Evolutionary conservation across 331 rosid species (phyloP).

Genomic region (Cydonia oblonga): DNA sequence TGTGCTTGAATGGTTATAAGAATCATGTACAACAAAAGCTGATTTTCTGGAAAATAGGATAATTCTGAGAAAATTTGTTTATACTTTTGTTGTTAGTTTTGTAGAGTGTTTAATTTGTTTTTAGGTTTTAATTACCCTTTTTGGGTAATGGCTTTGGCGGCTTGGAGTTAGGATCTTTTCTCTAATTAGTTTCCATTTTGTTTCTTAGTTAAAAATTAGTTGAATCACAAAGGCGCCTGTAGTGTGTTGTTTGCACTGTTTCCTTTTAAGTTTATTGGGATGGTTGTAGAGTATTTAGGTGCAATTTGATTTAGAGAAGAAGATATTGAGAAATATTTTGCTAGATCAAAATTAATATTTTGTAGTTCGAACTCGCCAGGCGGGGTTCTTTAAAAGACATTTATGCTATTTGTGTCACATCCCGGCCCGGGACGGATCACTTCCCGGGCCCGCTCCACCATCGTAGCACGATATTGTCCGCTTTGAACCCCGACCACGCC

Average conservation of each 20-base stretch:
- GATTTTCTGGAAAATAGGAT: neutral
- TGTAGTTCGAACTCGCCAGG: slow-evolving; percentile 22
- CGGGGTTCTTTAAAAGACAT: slow-evolving; percentile 23
- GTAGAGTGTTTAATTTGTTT: no score
- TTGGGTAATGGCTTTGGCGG: no score
- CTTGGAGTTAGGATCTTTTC: slow-evolving; percentile 1
- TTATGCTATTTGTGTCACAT: slow-evolving; percentile 21
- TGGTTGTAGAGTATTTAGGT: slow-evolving; percentile 73
- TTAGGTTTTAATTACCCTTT: no score
- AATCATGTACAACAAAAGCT: slow-evolving; percentile 1
- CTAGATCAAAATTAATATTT: slow-evolving; percentile 34
- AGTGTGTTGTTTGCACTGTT: slow-evolving; percentile 28
- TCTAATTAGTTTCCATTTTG: slow-evolving; percentile 28
- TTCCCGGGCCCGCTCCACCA: no score
- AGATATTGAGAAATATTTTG: slow-evolving; percentile 28
- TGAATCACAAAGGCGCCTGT: slow-evolving; percentile 25
- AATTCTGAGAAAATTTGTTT: no score
- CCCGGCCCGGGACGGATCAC: no score
- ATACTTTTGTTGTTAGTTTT: no score
- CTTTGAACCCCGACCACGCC: no score
- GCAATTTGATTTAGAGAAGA: slow-evolving; percentile 61
- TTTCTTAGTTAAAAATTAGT: slow-evolving; percentile 35
- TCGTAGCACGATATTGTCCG: no score
- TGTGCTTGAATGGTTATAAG: slow-evolving; percentile 33
- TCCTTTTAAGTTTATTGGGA: slow-evolving; percentile 21